phyloP scores from a whole-genome alignment of 805 yeast species.

The Metschnikowia continentalis region DNA sequence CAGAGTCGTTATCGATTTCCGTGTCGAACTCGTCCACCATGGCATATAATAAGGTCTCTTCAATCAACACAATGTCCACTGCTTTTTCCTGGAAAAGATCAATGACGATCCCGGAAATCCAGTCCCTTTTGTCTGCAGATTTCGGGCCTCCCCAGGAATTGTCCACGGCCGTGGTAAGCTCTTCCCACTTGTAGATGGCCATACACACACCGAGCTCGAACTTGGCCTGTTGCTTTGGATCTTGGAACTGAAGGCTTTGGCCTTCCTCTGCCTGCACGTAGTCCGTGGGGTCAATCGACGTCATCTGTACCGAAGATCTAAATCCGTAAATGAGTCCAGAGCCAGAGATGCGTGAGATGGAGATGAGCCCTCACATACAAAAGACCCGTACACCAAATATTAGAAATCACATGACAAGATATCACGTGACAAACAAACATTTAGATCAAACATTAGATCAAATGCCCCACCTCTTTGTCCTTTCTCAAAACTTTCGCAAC shows the following conservation, averaged over 20 bases:
- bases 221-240: conserved; percentile 71
- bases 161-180: conserved; percentile 80
- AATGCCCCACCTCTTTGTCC: conserved; percentile 35
- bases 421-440: conserved; percentile 8
- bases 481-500: conserved; percentile 53
- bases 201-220: conserved; percentile 92
- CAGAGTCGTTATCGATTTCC: conserved; percentile 83
- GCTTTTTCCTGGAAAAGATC: conserved; percentile 67
- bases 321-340: too few species aligned
- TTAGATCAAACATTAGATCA: conserved; percentile 14
- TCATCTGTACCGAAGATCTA: conserved; percentile 16
- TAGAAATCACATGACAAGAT: too few species aligned
- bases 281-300: conserved; percentile 43
- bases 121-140: conserved; percentile 86
- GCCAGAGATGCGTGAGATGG: too few species aligned
- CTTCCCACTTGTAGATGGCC: conserved; percentile 90
- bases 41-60: conserved; percentile 79
- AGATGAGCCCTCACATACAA: background rate
- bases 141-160: conserved; percentile 96
- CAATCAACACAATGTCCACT: conserved; percentile 75
- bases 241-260: conserved; percentile 39
- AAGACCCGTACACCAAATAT: background rate
- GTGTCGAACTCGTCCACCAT: conserved; percentile 95
- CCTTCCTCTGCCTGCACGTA: conserved; percentile 52
- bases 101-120: conserved; percentile 81